Base-by-base conservation (phyloP, 1,139 yeast genomes). In the Taphrina populina region DNA sequence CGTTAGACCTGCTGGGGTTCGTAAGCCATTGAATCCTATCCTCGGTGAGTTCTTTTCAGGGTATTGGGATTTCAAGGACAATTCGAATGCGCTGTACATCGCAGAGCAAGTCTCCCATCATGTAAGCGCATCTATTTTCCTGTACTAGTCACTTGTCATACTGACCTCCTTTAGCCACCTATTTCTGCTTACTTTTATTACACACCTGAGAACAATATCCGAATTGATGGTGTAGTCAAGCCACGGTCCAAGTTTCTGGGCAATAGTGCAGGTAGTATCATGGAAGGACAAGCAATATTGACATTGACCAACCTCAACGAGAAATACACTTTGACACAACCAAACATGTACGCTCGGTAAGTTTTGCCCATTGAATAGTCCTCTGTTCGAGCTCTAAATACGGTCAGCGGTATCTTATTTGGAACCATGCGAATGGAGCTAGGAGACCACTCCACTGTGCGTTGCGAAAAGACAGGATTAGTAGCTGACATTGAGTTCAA, bases 41-140 rank as follows among this genome's bases (percentile, higher is more conserved):
- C 70, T 92, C 27, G 97, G 97, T 26, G 98, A 92, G 68, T 77
- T 83, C 63, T 92, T 88, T 68, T 77, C 86, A 15, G 84, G 96
- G 66, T 90, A 85, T 67, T 92, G 98, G 98, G 94, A 88, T 64
- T 72, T 87, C 53, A 81, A 92, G 10, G 81, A 85, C 57, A 77
- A 75, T 21, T 70, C 77, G 3, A 76, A 78, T 47, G 59, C 61
- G 1, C 51, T 59, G 20, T 94, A 90, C 67, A 71, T 92, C 11
- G 77, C 97, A 0, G 98, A 92, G 69, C 98, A 92, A 69, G 88
- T 96, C 0, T 86, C 95, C 20, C 98, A 92, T 66, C 98, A 92
- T 29, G 54, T 49, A 39, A n/a, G 39, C 17, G 19, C 13, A 67
- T 97, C 97, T n/a, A 34, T 6, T n/a, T 11, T 23, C 10, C 7